phyloP scores from a whole-genome alignment of 495 filamentous ascomycete genomes.

The Aspergillus egyptiacus region DNA sequence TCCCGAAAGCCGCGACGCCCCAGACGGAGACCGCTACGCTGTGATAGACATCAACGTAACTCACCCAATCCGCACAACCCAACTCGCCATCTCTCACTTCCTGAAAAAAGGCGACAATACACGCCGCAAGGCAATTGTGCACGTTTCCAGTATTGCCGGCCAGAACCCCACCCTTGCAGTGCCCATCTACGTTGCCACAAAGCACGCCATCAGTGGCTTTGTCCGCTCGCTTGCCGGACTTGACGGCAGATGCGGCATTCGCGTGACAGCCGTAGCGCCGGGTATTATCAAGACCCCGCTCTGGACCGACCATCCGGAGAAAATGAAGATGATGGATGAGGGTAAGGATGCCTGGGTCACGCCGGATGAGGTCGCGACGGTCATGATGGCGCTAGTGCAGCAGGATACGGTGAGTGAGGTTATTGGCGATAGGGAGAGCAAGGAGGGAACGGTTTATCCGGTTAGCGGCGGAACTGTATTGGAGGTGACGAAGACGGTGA shows the following conservation, averaged over 20 bases:
- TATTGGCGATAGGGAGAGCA: conserved; percentile 35
- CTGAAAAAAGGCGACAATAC: conserved; percentile 27
- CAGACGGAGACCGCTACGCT: conserved; percentile 45
- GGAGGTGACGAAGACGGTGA: conserved; percentile 53
- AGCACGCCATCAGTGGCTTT: conserved; percentile 58
- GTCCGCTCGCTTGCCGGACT: conserved; percentile 49
- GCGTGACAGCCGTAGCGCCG: conserved; percentile 61
- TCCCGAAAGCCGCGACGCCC: conserved; percentile 43
- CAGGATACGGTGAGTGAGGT: conserved; percentile 39
- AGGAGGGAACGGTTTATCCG: conserved; percentile 20
- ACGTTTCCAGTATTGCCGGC: conserved; percentile 60
- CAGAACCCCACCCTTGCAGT: conserved; percentile 44
- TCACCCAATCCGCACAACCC: conserved; percentile 62
- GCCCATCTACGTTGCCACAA: conserved; percentile 57
- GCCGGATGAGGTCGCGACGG: conserved; percentile 58
- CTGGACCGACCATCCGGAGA: conserved; percentile 65
- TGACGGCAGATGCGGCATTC: conserved; percentile 48
- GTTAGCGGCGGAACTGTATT: conserved; percentile 48
- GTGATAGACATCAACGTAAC: conserved; percentile 61
- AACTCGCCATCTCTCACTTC: conserved; percentile 59
- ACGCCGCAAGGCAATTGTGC: conserved; percentile 47
- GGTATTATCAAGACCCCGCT: conserved; percentile 62
- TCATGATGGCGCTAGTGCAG: conserved; percentile 57
- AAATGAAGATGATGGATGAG: conserved; percentile 49
- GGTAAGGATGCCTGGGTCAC: conserved; percentile 53